phyloP scores from a whole-genome alignment of 768 basidiomycete species.

The Suillus ampliporus region DNA sequence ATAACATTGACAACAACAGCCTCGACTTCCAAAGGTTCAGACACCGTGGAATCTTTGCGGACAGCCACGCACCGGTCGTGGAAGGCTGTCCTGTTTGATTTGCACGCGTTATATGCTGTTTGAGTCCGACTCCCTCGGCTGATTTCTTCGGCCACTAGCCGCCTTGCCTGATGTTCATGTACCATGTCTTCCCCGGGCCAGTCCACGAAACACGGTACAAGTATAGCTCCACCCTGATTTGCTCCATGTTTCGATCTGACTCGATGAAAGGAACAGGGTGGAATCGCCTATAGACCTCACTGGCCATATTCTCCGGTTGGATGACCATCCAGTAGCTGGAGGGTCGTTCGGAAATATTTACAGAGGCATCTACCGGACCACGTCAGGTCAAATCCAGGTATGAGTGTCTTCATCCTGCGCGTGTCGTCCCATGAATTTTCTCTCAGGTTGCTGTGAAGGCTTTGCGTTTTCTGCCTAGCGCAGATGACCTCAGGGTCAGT shows the following conservation, averaged over 20 bases:
- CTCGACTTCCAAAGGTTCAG: not conserved
- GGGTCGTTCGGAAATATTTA: slow-evolving; percentile 25
- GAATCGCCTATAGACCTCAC: slow-evolving; percentile 18
- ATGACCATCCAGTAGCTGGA: slow-evolving; percentile 8
- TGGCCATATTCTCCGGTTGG: not conserved
- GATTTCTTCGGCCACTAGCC: not conserved
- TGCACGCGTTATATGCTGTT: not conserved
- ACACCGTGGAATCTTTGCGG: not conserved
- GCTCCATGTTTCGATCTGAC: not conserved
- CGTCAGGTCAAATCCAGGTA: slow-evolving; percentile 8
- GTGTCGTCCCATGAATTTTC: too few relatives aligned
- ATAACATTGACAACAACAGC: not conserved
- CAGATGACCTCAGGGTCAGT: not conserved
- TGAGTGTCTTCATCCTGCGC: not conserved
- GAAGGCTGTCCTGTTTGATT: not conserved
- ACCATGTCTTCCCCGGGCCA: not conserved
- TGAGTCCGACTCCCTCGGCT: not conserved
- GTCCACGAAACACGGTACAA: not conserved
- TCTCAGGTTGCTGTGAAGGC: slow-evolving; percentile 32
- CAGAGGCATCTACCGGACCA: slow-evolving; percentile 5
- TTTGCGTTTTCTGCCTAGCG: slow-evolving; percentile 18
- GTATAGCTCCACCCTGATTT: not conserved
- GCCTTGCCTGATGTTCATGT: not conserved
- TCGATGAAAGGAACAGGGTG: not conserved
- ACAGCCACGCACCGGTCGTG: not conserved